phyloP scores from a whole-genome alignment of 2,329 filamentous ascomycete genomes.

The Phialophora macrospora region DNA sequence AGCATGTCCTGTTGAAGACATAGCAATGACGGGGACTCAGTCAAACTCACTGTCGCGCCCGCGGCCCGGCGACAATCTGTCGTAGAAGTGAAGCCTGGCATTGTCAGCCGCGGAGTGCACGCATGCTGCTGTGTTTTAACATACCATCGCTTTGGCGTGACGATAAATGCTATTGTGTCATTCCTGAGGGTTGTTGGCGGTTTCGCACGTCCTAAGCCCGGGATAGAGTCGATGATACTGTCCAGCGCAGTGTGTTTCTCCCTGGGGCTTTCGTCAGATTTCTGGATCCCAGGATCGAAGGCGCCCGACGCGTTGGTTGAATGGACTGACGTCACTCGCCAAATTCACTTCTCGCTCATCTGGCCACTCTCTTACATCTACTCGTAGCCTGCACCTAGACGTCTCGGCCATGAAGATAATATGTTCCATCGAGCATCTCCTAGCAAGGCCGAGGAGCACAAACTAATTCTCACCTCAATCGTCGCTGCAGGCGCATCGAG shows the following conservation, averaged over 20 bases:
- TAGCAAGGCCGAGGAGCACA: too few species aligned
- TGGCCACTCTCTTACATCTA: too few species aligned
- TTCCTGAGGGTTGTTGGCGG: not conserved
- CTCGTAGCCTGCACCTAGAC: not conserved
- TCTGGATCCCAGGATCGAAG: not conserved
- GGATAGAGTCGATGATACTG: not conserved
- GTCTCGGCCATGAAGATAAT: not conserved
- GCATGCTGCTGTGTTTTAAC: not conserved
- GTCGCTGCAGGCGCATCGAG: too few species aligned
- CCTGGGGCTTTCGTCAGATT: not conserved
- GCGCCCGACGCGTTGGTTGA: not conserved
- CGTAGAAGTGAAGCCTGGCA: slow-evolving; percentile 74
- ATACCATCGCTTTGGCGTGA: not conserved
- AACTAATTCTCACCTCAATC: too few species aligned
- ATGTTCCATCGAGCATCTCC: not conserved
- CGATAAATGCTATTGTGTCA: not conserved
- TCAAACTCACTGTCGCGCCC: slow-evolving; percentile 67
- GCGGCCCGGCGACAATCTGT: slow-evolving; percentile 87
- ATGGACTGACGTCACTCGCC: not conserved
- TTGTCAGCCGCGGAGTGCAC: slow-evolving; percentile 1
- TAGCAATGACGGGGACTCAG: not conserved
- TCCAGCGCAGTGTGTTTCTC: not conserved
- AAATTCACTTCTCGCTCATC: not conserved
- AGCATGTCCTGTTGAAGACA: not conserved
- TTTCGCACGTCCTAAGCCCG: not conserved